These are phyloP conservation scores for Clarireedia monteithiana DNA, from an alignment of 2,329 filamentous ascomycete genomes.

Conservation along the genomic window DNA sequence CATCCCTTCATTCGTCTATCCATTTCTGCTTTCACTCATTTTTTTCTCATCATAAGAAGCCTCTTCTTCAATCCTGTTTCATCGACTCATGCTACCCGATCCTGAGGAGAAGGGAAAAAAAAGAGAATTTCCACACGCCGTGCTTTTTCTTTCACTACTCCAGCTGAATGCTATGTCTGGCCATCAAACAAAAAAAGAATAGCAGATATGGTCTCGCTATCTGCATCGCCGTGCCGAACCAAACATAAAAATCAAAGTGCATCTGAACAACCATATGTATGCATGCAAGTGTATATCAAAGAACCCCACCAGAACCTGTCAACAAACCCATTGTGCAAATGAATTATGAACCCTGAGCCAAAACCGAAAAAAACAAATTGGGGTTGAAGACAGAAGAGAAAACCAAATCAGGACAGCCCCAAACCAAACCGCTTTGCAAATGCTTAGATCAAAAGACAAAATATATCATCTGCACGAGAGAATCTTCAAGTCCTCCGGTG, in stretches of 20 bases:
- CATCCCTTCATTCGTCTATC: neutral
- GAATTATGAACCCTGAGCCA: slow-evolving; percentile 8
- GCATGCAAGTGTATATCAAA: slow-evolving; percentile 11
- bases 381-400: slow-evolving; percentile 7
- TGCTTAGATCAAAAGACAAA: slow-evolving; percentile 24
- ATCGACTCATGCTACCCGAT: neutral
- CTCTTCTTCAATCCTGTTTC: neutral
- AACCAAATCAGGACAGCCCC: slow-evolving; percentile 12
- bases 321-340: slow-evolving; percentile 7
- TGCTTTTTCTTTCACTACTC: neutral
- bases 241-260: neutral
- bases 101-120: neutral
- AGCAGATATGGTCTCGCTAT: neutral
- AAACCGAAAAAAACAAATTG: slow-evolving; percentile 5
- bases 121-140: neutral
- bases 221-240: neutral
- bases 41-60: neutral
- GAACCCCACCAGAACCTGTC: slow-evolving; percentile 5
- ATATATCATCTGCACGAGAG: slow-evolving; percentile 13
- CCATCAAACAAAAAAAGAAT: neutral
- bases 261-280: slow-evolving; percentile 9
- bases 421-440: slow-evolving; percentile 23
- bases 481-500: slow-evolving; percentile 7
- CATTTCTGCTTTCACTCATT: neutral
- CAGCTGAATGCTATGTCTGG: neutral